Evolutionary conservation across 2,329 filamentous ascomycete species (phyloP).

Genomic region (Microdochium trichocladiopsis): DNA sequence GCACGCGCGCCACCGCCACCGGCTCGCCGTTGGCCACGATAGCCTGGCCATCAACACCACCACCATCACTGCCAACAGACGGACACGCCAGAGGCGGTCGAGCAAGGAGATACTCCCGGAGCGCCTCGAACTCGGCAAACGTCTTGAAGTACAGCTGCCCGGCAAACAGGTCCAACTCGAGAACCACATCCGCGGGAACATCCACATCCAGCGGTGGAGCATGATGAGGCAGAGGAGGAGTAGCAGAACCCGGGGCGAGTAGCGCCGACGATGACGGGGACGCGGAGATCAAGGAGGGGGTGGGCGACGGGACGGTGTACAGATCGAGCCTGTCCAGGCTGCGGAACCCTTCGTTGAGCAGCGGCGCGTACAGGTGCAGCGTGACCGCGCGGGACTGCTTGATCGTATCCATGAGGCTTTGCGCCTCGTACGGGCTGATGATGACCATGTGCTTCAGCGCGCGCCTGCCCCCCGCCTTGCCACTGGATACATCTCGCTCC

Average conservation of each 20-base stretch:
- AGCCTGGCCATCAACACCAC: constrained; percentile 20
- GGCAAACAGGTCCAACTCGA: constrained; percentile 57
- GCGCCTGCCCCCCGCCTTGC: neutral
- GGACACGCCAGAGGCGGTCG: constrained; percentile 29
- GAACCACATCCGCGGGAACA: constrained; percentile 21
- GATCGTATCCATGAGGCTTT: constrained; percentile 38
- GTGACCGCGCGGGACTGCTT: constrained; percentile 20
- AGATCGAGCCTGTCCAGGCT: neutral
- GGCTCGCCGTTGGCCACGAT: constrained; percentile 2
- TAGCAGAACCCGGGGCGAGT: no score
- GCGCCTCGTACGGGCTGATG: constrained; percentile 55
- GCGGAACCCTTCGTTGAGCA: constrained; percentile 13
- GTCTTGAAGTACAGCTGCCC: constrained; percentile 58
- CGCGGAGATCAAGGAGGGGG: constrained; percentile 21
- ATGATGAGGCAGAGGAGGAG: no score
- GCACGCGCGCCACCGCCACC: constrained; percentile 8
- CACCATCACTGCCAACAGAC: constrained; percentile 23
- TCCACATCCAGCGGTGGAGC: no score
- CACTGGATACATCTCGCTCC: neutral
- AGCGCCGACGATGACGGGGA: constrained; percentile 38
- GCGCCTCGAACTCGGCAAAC: constrained; percentile 43
- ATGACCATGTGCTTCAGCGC: constrained; percentile 36
- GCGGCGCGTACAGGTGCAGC: constrained; percentile 45
- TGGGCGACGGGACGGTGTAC: constrained; percentile 12
- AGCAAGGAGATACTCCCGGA: constrained; percentile 30